Percentiles rank a stretch among this genome's conserved stretches.
Evolutionary conservation across 768 basidiomycete species (phyloP).

Genomic region (Tulasnella sp.): DNA sequence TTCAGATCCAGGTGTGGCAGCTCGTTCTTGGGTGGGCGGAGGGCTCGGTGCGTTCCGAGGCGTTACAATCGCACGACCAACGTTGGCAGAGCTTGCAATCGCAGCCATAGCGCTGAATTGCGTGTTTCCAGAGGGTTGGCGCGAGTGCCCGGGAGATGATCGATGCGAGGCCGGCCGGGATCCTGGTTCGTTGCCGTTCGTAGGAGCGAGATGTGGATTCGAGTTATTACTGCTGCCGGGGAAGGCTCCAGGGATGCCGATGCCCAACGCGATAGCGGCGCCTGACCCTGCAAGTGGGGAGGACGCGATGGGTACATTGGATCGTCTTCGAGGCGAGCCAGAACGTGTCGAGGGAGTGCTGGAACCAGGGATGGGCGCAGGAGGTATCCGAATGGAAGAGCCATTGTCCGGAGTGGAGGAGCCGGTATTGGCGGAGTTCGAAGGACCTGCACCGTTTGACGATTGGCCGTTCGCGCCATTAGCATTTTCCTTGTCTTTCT

Average conservation of each 20-base stretch:
- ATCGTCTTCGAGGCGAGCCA: not conserved
- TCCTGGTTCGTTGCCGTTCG: not conserved
- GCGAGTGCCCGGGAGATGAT: slow-evolving; percentile 6
- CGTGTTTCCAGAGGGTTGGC: not conserved
- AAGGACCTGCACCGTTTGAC: not conserved
- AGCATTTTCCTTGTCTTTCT: not conserved
- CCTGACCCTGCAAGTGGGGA: slow-evolving; percentile 1
- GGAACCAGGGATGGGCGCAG: not conserved
- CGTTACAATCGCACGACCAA: not conserved
- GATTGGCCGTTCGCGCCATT: not conserved
- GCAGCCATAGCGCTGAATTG: not conserved
- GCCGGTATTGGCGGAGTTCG: not conserved
- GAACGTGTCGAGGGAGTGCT: not conserved
- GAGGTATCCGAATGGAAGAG: not conserved
- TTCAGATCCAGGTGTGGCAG: not conserved
- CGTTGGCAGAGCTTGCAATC: not conserved
- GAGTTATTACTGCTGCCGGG: not conserved
- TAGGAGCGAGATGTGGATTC: not conserved
- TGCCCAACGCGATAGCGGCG: slow-evolving; percentile 7
- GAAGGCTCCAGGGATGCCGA: not conserved
- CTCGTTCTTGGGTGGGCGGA: not conserved
- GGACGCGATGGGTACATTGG: not conserved
- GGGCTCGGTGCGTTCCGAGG: not conserved
- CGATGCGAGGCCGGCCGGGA: not conserved
- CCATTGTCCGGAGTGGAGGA: not conserved